Conservation (phyloP, 2,329 filamentous ascomycete genomes). For the Pezizomycotina sp. region DNA sequence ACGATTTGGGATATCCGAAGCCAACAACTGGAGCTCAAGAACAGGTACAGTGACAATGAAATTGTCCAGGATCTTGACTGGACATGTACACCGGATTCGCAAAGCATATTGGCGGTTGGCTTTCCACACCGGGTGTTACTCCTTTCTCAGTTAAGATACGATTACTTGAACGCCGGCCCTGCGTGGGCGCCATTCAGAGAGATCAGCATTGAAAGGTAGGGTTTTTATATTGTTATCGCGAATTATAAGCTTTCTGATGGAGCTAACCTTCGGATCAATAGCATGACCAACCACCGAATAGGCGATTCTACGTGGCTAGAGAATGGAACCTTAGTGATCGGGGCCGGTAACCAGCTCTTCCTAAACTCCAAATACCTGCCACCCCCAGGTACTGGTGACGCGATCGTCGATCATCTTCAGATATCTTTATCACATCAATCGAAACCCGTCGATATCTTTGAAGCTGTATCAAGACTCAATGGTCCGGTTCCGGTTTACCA, state of each 20-base stretch:
- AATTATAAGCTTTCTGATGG: conserved; percentile 1
- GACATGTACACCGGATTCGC: conserved; percentile 78
- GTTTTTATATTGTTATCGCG: neutral
- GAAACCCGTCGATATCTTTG: conserved; percentile 52
- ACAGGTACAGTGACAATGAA: conserved; percentile 44
- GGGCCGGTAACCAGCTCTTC: conserved; percentile 80
- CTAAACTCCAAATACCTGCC: conserved; percentile 63
- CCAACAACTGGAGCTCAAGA: conserved; percentile 64
- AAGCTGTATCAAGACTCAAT: conserved; percentile 68
- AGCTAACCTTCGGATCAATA: neutral
- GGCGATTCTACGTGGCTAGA: conserved; percentile 85
- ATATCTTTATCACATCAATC: conserved; percentile 34
- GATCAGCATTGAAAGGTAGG: conserved; percentile 53
- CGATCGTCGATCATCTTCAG: conserved; percentile 31
- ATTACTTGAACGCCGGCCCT: conserved; percentile 76
- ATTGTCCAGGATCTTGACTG: conserved; percentile 77
- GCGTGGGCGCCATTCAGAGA: conserved; percentile 77
- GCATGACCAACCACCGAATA: conserved; percentile 69
- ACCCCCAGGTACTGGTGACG: conserved; percentile 24
- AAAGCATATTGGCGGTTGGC: conserved; percentile 80
- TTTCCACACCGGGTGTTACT: conserved; percentile 74
- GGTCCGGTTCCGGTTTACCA: conserved; percentile 80
- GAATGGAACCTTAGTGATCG: conserved; percentile 70
- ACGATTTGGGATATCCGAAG: conserved; percentile 85
- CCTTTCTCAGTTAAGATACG: conserved; percentile 74